A percentile compares a stretch with the other conserved stretches of the same genome.
Conservation (phyloP, 768 basidiomycete species). For the Paxillus involutus region DNA sequence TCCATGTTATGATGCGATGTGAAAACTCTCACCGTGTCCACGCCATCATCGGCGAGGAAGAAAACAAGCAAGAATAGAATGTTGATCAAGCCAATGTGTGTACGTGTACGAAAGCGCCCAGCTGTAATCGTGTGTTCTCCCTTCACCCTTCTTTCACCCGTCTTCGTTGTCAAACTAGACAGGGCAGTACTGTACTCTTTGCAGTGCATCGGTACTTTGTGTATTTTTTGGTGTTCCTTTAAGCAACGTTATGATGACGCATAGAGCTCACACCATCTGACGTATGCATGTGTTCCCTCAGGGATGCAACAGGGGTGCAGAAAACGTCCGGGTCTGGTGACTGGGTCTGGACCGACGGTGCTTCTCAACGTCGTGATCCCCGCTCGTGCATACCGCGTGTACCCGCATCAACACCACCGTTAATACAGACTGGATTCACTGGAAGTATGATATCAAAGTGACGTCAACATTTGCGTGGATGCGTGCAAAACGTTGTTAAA, state of each 20-base stretch:
- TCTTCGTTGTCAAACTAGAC: neutral
- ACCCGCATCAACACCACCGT: neutral
- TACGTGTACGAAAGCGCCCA: slow-evolving; percentile 3
- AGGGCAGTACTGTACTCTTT: neutral
- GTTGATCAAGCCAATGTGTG: slow-evolving; percentile 1
- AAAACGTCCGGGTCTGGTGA: too few relatives aligned
- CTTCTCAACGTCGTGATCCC: neutral
- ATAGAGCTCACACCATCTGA: neutral
- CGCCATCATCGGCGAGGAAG: neutral
- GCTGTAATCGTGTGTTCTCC: slow-evolving; percentile 4
- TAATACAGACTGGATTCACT: too few relatives aligned
- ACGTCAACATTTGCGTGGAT: too few relatives aligned
- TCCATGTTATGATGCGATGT: slow-evolving; percentile 20
- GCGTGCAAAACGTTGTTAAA: too few relatives aligned
- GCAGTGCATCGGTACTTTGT: neutral
- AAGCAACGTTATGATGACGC: neutral
- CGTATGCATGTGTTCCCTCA: too few relatives aligned
- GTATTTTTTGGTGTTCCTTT: neutral
- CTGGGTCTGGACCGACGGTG: too few relatives aligned
- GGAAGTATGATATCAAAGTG: too few relatives aligned
- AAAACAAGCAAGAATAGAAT: neutral
- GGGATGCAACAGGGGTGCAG: too few relatives aligned
- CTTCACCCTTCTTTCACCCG: neutral
- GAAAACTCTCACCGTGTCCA: neutral
- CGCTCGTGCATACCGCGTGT: neutral